A percentile compares a stretch with the other conserved stretches of the same genome.
These are phyloP conservation scores for Salvia rosmarinus DNA, from an alignment of 257 asterid species.

Conservation along the genomic window DNA sequence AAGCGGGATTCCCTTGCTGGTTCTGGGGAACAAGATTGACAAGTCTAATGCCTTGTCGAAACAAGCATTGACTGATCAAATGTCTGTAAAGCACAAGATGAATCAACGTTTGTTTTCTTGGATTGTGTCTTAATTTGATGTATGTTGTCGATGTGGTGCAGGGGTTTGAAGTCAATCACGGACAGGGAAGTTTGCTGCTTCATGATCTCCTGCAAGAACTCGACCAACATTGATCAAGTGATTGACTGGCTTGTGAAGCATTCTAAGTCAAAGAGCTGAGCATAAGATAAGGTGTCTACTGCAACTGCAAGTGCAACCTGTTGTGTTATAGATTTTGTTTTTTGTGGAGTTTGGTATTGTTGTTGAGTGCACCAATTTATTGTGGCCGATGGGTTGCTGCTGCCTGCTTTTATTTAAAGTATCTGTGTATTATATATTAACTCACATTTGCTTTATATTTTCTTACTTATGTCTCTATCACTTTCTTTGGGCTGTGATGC, in stretches of 20 bases:
- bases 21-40: conserved; percentile 92
- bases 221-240: conserved; percentile 91
- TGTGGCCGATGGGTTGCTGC: conserved; percentile 41
- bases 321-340: conserved; percentile 39
- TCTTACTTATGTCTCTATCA: conserved; percentile 29
- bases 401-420: conserved; percentile 18
- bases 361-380: conserved; percentile 39
- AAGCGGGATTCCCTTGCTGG: conserved; percentile 87
- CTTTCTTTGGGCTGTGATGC: conserved; percentile 31
- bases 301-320: conserved; percentile 17
- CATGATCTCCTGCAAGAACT: conserved; percentile 98
- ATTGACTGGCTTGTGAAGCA: conserved; percentile 97
- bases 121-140: neutral
- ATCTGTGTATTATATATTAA: conserved; percentile 41
- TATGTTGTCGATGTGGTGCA: conserved; percentile 30
- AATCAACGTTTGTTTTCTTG: neutral
- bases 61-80: conserved; percentile 84
- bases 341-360: conserved; percentile 36
- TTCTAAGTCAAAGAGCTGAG: conserved; percentile 86
- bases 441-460: conserved; percentile 27
- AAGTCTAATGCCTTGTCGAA: conserved; percentile 75
- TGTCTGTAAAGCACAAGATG: conserved; percentile 50
- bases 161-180: conserved; percentile 75
- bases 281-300: neutral
- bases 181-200: conserved; percentile 98